Percentiles rank a stretch among this genome's conserved stretches.
Evolutionary conservation across 768 basidiomycete species (phyloP).

Genomic region (Termitomyces sp.): DNA sequence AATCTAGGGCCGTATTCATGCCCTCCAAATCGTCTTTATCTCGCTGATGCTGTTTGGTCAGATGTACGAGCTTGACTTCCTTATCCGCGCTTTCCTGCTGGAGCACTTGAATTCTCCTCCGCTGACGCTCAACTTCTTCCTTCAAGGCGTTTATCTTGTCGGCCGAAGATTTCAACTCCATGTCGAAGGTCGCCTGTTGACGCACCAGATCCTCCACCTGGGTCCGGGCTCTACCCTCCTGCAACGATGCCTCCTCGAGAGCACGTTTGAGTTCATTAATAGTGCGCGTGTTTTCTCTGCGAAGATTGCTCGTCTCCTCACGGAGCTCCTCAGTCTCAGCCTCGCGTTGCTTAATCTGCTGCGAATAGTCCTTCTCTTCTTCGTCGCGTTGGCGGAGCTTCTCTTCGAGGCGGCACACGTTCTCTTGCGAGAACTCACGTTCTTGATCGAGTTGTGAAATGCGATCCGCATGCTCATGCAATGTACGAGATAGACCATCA

Average conservation of each 20-base stretch:
- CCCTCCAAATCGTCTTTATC: conserved; percentile 78
- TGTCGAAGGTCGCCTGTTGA: conserved; percentile 56
- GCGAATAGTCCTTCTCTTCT: conserved; percentile 49
- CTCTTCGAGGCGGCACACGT: conserved; percentile 53
- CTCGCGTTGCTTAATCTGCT: conserved; percentile 47
- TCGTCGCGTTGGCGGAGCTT: conserved; percentile 55
- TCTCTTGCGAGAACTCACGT: conserved; percentile 53
- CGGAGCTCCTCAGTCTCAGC: conserved; percentile 52
- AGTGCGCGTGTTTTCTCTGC: conserved; percentile 52
- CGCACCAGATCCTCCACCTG: conserved; percentile 50
- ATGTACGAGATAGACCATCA: conserved; percentile 41
- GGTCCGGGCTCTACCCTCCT: conserved; percentile 44
- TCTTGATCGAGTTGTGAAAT: conserved; percentile 55
- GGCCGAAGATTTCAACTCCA: conserved; percentile 44
- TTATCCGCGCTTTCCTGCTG: conserved; percentile 83
- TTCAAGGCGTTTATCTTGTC: conserved; percentile 51
- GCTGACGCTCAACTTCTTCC: conserved; percentile 59
- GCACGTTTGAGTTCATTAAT: conserved; percentile 47
- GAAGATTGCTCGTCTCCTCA: conserved; percentile 52
- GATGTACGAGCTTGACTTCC: conserved; percentile 75
- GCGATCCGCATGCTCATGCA: conserved; percentile 55
- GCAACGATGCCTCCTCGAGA: conserved; percentile 44
- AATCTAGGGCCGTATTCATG: conserved; percentile 89
- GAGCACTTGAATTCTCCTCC: conserved; percentile 63
- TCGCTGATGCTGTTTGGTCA: conserved; percentile 67